Conservation (phyloP, 2,329 filamentous ascomycete genomes). For the Aureobasidium sp. region DNA sequence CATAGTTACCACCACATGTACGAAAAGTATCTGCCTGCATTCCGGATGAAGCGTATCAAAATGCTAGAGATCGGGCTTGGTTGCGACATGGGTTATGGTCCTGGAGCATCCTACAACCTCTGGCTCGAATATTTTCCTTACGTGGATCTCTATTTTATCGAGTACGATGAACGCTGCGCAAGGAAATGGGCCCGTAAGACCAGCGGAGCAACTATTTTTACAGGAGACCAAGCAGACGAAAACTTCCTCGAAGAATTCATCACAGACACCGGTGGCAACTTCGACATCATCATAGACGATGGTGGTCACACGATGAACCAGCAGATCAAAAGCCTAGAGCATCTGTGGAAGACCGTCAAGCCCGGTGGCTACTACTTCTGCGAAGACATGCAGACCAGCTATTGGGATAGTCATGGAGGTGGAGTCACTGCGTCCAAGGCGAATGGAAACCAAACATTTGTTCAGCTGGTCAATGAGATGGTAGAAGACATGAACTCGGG, state of each 20-base stretch:
- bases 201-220: conserved; percentile 42
- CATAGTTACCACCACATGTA: conserved; percentile 49
- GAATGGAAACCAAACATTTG: conserved; percentile 28
- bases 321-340: conserved; percentile 40
- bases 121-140: conserved; percentile 46
- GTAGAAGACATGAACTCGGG: conserved; percentile 29
- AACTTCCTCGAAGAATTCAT: conserved; percentile 42
- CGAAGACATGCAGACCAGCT: conserved; percentile 33
- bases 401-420: conserved; percentile 30
- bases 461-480: conserved; percentile 30
- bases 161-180: conserved; percentile 43
- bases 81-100: conserved; percentile 44
- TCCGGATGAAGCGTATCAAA: conserved; percentile 40
- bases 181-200: conserved; percentile 40
- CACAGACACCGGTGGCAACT: conserved; percentile 35
- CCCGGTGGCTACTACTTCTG: conserved; percentile 37
- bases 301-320: conserved; percentile 45
- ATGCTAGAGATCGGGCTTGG: conserved; percentile 49
- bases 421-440: conserved; percentile 22
- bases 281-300: conserved; percentile 49
- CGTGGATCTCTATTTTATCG: conserved; percentile 49
- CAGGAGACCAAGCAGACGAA: conserved; percentile 45
- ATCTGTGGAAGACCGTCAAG: conserved; percentile 42
- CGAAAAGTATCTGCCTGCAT: conserved; percentile 41
- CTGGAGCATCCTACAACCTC: conserved; percentile 44